These are phyloP conservation scores for Telopea speciosissima DNA, from an alignment of 177 flowering plant genomes.

Conservation along the genomic window DNA sequence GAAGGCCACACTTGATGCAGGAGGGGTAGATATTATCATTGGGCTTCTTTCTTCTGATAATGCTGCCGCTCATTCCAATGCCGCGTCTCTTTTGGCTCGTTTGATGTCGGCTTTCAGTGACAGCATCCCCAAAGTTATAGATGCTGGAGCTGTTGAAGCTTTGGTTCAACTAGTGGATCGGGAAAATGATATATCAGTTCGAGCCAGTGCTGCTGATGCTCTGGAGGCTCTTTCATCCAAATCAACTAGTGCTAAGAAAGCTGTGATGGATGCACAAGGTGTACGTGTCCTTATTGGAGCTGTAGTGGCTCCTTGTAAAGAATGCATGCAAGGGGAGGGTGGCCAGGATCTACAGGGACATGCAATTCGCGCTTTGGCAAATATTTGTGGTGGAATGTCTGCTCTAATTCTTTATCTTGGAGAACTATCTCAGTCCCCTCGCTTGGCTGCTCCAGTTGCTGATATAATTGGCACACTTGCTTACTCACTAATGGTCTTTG, in stretches of 20 bases:
- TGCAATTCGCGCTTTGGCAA: slow-evolving; percentile 70
- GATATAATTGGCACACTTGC: slow-evolving; percentile 92
- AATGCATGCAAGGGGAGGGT: slow-evolving; percentile 68
- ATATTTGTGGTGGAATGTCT: slow-evolving; percentile 77
- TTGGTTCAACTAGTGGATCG: slow-evolving; percentile 54
- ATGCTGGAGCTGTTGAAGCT: slow-evolving; percentile 64
- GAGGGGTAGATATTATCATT: slow-evolving; percentile 80
- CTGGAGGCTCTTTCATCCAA: slow-evolving; percentile 69
- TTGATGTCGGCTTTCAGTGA: slow-evolving; percentile 67
- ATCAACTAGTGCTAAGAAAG: slow-evolving; percentile 56
- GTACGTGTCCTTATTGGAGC: slow-evolving; percentile 74
- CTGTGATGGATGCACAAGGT: slow-evolving; percentile 60
- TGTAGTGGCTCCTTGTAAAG: slow-evolving; percentile 90
- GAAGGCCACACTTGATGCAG: slow-evolving; percentile 73
- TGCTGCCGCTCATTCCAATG: slow-evolving; percentile 71
- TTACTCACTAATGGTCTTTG: slow-evolving; percentile 70
- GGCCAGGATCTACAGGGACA: slow-evolving; percentile 64
- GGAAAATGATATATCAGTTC: slow-evolving; percentile 68
- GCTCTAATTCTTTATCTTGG: slow-evolving; percentile 67
- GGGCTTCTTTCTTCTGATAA: slow-evolving; percentile 74
- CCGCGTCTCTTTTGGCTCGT: slow-evolving; percentile 90
- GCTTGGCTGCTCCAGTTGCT: slow-evolving; percentile 76
- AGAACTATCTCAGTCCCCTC: slow-evolving; percentile 65
- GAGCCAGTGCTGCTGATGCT: slow-evolving; percentile 90
- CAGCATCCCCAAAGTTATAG: slow-evolving; percentile 71